Evolutionary conservation across 1,139 yeast species (phyloP).

Genomic region (Saccharomycopsis hybrid): DNA sequence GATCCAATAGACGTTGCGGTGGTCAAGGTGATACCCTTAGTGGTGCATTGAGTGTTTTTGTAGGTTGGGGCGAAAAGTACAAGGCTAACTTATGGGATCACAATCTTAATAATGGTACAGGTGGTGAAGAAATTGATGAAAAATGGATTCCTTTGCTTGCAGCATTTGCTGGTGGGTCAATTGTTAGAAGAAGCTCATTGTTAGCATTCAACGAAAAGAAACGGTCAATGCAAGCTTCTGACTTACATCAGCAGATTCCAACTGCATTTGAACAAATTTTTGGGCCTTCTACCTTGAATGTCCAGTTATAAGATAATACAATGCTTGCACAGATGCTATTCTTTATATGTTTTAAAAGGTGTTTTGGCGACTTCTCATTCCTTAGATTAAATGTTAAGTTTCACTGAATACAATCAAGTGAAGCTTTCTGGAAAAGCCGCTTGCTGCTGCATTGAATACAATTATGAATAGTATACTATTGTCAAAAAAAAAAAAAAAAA

Average conservation of each 20-base stretch:
- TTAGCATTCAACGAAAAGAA: constrained; percentile 62
- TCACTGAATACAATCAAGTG: too few species aligned
- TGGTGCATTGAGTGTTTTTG: constrained; percentile 62
- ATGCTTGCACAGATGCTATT: too few species aligned
- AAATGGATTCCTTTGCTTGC: constrained; percentile 48
- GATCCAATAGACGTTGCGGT: constrained; percentile 72
- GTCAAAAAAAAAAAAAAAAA: too few species aligned
- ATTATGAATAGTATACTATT: too few species aligned
- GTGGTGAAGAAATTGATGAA: too few species aligned
- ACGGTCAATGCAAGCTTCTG: constrained; percentile 81
- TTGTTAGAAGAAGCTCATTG: constrained; percentile 61
- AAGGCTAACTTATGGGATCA: constrained; percentile 49
- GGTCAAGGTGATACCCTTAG: constrained; percentile 84
- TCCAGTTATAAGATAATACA: too few species aligned
- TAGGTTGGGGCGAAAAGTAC: constrained; percentile 63
- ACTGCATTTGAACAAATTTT: constrained; percentile 12
- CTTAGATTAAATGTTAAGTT: too few species aligned
- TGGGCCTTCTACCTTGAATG: background rate
- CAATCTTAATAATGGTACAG: constrained; percentile 24
- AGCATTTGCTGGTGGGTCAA: constrained; percentile 64
- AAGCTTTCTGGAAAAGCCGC: too few species aligned
- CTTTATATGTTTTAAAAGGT: too few species aligned
- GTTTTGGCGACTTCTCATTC: too few species aligned
- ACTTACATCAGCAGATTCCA: constrained; percentile 43
- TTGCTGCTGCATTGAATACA: too few species aligned